phyloP scores from a whole-genome alignment of 1,284 basidiomycete genomes.

The Porodaedalea pini region DNA sequence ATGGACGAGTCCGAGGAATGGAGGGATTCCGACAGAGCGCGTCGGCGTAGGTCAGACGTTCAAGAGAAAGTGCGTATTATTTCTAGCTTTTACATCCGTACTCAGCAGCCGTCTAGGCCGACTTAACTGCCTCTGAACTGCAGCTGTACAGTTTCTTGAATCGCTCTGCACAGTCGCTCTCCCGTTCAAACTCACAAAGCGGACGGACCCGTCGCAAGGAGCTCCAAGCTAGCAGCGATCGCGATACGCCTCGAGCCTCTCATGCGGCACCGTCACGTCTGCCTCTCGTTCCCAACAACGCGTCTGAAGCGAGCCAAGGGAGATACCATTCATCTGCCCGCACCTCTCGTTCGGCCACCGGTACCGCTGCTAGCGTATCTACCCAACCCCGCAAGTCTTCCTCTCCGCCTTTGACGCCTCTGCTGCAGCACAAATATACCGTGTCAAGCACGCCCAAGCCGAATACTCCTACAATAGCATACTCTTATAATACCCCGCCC shows the following conservation, averaged over 20 bases:
- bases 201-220: constrained; percentile 11
- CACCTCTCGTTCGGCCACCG: constrained; percentile 1
- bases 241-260: constrained; percentile 7
- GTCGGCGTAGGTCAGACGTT: constrained; percentile 19
- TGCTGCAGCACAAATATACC: neutral
- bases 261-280: constrained; percentile 15
- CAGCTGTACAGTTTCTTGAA: constrained; percentile 20
- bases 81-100: neutral
- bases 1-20: constrained; percentile 10
- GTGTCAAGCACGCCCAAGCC: neutral
- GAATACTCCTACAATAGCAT: constrained; percentile 1
- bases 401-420: constrained; percentile 7
- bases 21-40: constrained; percentile 5
- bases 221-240: neutral
- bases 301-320: constrained; percentile 3
- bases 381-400: neutral
- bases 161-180: constrained; percentile 17
- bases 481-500: constrained; percentile 15
- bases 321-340: neutral
- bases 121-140: neutral
- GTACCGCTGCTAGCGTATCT: neutral
- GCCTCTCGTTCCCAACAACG: neutral
- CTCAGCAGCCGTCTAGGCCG: neutral
- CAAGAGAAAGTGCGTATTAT: constrained; percentile 14
- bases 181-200: constrained; percentile 18